Base-by-base conservation (phyloP, 163 green algal species). In the Scenedesmus sp. region DNA sequence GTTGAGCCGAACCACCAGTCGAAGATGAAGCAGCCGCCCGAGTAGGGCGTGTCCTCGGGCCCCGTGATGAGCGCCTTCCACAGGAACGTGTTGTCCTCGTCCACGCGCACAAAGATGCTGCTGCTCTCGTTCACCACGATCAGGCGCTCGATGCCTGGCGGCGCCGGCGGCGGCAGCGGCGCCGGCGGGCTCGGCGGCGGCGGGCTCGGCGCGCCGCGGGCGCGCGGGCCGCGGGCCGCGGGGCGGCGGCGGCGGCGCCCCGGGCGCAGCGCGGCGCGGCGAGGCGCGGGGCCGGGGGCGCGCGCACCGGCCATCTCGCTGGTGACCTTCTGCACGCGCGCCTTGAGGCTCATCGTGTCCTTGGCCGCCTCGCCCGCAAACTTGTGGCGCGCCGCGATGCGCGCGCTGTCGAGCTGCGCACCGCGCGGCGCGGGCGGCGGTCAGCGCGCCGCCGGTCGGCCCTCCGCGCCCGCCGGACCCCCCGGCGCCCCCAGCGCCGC, bases 1-100 rank as follows among this genome's bases (percentile, higher is more conserved):
- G 80, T 78, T 0, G 86, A 57, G 0, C 92, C 89, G 82, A 97
- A 96, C 85, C 93, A 96, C 24, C 95, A 80, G 82, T 97, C 93
- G 70, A 97, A 97, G 18, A 96, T 28, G 70, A 97, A 97, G 81
- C 83, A 91, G 58, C 90, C 89, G 48, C 77, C 73, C 18, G 15
- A 42, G 87, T 97, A 93, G 18, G 89, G 89, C n/a, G 89, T 93
- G 84, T 91, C 89, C 42, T 91, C 84, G 6, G 89, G 89, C 9
- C 91, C 91, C 11, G 85, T 89, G 45, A 96, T 92, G n/a, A 94
- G 62, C 1, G 84, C 87, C 26, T 75, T 77, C 90, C 87, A 93
- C 33, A 82, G 53, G 50, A 74, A 75, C 2, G 44, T 47, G 29
- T 92, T 86, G 20, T 84, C 62, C 34, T 94, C 86, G 64, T 93